phyloP scores from a whole-genome alignment of 441 rosid species.

The Flueggea neowawraea region DNA sequence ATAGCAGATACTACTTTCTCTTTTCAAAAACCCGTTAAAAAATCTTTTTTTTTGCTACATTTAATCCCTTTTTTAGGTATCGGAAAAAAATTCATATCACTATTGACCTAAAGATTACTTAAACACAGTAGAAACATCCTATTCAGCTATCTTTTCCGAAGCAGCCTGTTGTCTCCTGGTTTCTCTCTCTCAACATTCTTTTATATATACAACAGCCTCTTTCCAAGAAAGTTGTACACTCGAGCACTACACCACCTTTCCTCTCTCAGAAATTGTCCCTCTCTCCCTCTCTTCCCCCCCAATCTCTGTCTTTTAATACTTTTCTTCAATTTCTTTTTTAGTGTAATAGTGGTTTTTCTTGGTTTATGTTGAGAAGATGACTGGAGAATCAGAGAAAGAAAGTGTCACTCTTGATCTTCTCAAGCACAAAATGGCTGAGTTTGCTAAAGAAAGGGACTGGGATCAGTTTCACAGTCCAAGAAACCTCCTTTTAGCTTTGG shows the following conservation, averaged over 20 bases:
- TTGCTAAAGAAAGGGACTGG: constrained; percentile 50
- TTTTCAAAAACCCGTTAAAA: too few species aligned
- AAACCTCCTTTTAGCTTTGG: constrained; percentile 52
- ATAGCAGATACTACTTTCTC: too few species aligned
- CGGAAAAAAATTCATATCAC: too few species aligned
- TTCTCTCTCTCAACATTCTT: neutral
- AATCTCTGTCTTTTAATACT: neutral
- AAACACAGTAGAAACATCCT: neutral
- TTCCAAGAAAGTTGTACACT: neutral
- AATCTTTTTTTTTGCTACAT: too few species aligned
- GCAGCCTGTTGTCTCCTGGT: neutral
- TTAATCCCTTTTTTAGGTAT: too few species aligned
- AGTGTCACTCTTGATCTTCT: constrained; percentile 36
- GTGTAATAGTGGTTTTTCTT: neutral
- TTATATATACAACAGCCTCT: neutral
- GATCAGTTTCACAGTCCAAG: constrained; percentile 55
- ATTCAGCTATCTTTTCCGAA: neutral
- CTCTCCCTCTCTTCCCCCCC: neutral
- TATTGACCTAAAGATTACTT: too few species aligned
- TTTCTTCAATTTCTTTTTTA: too few species aligned
- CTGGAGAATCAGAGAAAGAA: constrained; percentile 24
- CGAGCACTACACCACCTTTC: neutral
- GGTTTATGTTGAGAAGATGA: constrained; percentile 8
- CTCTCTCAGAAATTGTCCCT: neutral
- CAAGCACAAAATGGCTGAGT: constrained; percentile 38